Evolutionary conservation across 371 early-diverging fungal species (phyloP), one percentile per base, ranked within the genome.

Genomic region (Mycotypha africana): DNA sequence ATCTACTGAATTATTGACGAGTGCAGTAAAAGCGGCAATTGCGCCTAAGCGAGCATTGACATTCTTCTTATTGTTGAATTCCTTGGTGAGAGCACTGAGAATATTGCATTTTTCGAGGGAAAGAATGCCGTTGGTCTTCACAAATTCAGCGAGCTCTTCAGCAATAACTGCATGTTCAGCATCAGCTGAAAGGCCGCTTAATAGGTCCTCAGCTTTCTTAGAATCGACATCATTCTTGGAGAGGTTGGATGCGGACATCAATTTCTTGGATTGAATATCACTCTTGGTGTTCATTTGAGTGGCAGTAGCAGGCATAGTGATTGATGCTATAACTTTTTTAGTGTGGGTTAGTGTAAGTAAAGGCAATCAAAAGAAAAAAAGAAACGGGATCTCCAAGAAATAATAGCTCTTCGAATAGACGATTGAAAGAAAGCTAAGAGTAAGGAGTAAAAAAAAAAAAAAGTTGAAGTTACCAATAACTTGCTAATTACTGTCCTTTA

Each of bases 41-140:
- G 84, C 86, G 32, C 81, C 81, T 39, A 78, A 79, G 38, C 86
- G 77, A 9, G 81, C 83, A 30, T 62, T 57, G 19, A 76, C 81
- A 26, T 63, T 76, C 75, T 85, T 85, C 69, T 84, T 83, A 70
- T 79, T 76, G 16, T 43, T 53, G 28, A 79, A 60, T 22, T 80
- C 78, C 38, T 75, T 65, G 43, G 64, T 48, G 47, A 88, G 62
- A 50, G 67, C 62, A 40, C 65, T 65, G 28, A 84, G 55, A 50
- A 88, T 68, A 39, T 69, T 67, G 19, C 23, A 35, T 25, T 80
- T 65, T 43, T 76, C 65, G 48, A 88, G 71, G 41, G 74, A 63
- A 24, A 74, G 70, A 39, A 85, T 60, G 37, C 78, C 81, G 41
- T 75, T 72, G 53, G 66, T 47, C 48, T 65, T 62, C 26, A 77